A percentile compares a stretch with the other conserved stretches of the same genome.
phyloP scores from a whole-genome alignment of 495 filamentous ascomycete species.

The Cercophora scortea region DNA sequence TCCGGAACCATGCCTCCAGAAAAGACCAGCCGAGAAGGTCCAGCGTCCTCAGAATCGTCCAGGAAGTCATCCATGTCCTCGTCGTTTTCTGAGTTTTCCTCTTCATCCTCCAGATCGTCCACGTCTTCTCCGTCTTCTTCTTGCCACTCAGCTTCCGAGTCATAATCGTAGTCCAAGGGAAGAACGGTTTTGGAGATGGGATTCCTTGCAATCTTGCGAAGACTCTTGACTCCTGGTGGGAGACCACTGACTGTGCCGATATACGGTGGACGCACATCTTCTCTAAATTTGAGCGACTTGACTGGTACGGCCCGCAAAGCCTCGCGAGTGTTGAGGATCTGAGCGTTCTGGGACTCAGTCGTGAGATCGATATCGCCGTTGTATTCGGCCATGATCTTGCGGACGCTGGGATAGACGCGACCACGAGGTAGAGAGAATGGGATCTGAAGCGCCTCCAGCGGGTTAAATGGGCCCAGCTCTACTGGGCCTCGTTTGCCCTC shows the following conservation, averaged over 20 bases:
- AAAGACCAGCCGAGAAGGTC: slow-evolving; percentile 33
- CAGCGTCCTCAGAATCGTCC: slow-evolving; percentile 58
- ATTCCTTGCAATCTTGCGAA: slow-evolving; percentile 57
- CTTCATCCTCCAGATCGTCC: slow-evolving; percentile 67
- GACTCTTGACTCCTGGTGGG: slow-evolving; percentile 31
- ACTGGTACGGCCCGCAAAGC: slow-evolving; percentile 56
- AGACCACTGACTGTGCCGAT: slow-evolving; percentile 70
- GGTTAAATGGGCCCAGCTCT: slow-evolving; percentile 36
- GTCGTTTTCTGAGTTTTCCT: slow-evolving; percentile 51
- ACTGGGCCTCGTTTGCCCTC: slow-evolving; percentile 24
- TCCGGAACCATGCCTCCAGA: slow-evolving; percentile 65
- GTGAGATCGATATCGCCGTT: slow-evolving; percentile 16
- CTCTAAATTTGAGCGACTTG: slow-evolving; percentile 73
- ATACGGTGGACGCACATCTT: slow-evolving; percentile 89
- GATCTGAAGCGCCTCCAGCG: slow-evolving; percentile 52
- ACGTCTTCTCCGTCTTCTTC: slow-evolving; percentile 54
- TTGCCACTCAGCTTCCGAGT: slow-evolving; percentile 87
- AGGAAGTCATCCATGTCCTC: slow-evolving; percentile 71
- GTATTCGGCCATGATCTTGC: slow-evolving; percentile 53
- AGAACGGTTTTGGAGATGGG: slow-evolving; percentile 57
- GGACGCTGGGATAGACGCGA: slow-evolving; percentile 44
- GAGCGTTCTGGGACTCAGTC: slow-evolving; percentile 37
- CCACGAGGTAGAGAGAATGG: slow-evolving; percentile 44
- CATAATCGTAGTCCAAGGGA: slow-evolving; percentile 84
- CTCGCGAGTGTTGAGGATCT: slow-evolving; percentile 36